Percentiles rank a stretch among this genome's conserved stretches.
Evolutionary conservation across 257 asterid species (phyloP).

Genomic region (Coffea canephora): DNA sequence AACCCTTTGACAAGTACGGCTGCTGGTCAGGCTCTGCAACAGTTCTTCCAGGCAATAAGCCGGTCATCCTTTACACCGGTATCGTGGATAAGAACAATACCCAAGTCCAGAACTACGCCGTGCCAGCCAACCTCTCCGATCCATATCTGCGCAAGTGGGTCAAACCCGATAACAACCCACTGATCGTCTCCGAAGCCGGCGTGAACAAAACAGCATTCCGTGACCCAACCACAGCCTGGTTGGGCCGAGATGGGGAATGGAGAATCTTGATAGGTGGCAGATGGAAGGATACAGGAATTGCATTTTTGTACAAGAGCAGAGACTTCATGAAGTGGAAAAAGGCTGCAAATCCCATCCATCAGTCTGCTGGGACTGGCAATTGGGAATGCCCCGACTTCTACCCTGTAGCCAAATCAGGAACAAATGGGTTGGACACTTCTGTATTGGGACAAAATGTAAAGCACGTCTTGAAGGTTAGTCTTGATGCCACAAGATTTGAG

Average conservation of each 20-base stretch:
- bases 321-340: constrained; percentile 60
- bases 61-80: constrained; percentile 74
- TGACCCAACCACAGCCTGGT: constrained; percentile 84
- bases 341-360: constrained; percentile 49
- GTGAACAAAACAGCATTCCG: constrained; percentile 60
- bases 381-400: constrained; percentile 85
- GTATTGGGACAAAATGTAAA: constrained; percentile 33
- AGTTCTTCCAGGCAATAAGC: constrained; percentile 57
- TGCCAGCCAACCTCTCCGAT: constrained; percentile 64
- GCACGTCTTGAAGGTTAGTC: constrained; percentile 64
- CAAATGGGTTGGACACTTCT: constrained; percentile 50
- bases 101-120: constrained; percentile 76
- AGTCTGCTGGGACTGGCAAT: constrained; percentile 38
- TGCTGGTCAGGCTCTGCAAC: constrained; percentile 95
- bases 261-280: constrained; percentile 47
- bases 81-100: constrained; percentile 43
- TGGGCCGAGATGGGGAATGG: constrained; percentile 53
- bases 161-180: constrained; percentile 72
- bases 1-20: constrained; percentile 57
- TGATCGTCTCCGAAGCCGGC: constrained; percentile 35
- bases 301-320: constrained; percentile 47
- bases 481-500: constrained; percentile 59
- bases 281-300: constrained; percentile 37
- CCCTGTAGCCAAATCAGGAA: constrained; percentile 36
- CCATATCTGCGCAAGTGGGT: constrained; percentile 61